Evolutionary conservation across 1,139 yeast genomes (phyloP).

Genomic region (Pichia sp.): DNA sequence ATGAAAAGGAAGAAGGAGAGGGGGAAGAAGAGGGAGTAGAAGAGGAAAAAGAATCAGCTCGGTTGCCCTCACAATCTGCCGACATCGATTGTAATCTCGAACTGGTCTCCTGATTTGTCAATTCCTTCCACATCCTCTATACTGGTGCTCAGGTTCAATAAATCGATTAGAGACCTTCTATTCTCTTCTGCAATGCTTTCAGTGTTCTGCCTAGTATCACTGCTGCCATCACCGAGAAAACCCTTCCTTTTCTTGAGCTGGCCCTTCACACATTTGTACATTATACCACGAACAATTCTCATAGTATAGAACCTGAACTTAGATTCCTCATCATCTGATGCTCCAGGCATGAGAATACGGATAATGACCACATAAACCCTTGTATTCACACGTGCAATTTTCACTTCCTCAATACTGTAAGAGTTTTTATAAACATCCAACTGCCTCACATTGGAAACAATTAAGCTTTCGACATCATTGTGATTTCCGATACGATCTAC

Average conservation of each 20-base stretch:
- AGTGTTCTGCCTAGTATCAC: background rate
- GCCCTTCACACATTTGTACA: conserved; percentile 22
- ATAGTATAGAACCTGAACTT: conserved; percentile 50
- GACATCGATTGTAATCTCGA: conserved; percentile 63
- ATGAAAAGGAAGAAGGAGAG: background rate
- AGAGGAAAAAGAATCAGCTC: background rate
- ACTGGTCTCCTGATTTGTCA: conserved; percentile 33
- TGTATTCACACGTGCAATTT: conserved; percentile 60
- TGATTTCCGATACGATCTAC: background rate
- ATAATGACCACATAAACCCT: conserved; percentile 54
- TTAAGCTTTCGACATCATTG: conserved; percentile 35
- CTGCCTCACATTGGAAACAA: conserved; percentile 38
- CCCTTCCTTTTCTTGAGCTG: background rate
- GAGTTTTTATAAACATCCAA: conserved; percentile 48
- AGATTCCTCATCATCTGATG: conserved; percentile 64
- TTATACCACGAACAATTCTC: conserved; percentile 39
- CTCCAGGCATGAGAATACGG: conserved; percentile 58
- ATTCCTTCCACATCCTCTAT: conserved; percentile 22
- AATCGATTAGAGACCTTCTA: conserved; percentile 33
- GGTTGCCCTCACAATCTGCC: conserved; percentile 34
- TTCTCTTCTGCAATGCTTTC: conserved; percentile 9
- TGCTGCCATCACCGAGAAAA: background rate
- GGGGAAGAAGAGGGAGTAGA: no score
- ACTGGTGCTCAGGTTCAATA: conserved; percentile 28
- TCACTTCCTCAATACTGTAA: conserved; percentile 46